These are phyloP conservation scores for Terana coerulea DNA, from an alignment of 768 basidiomycete species.

Conservation along the genomic window DNA sequence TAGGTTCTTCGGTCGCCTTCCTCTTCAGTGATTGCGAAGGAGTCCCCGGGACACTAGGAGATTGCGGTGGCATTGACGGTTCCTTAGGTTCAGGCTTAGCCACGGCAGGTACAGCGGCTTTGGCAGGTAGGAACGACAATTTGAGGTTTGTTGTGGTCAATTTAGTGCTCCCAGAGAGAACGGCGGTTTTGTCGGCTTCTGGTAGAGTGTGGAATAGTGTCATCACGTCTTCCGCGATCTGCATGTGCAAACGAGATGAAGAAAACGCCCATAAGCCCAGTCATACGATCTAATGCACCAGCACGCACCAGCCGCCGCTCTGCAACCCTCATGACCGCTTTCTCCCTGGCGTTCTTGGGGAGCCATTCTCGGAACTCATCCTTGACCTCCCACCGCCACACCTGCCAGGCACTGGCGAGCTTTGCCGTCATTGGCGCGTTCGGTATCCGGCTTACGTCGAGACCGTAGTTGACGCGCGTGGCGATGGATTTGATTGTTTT, in stretches of 20 bases:
- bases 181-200: constrained; percentile 39
- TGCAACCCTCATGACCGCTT: constrained; percentile 51
- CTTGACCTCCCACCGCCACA: constrained; percentile 89
- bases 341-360: constrained; percentile 62
- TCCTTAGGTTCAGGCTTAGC: not conserved
- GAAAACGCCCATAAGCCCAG: no score
- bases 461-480: constrained; percentile 75
- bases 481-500: constrained; percentile 59
- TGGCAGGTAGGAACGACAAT: not conserved
- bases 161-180: not conserved
- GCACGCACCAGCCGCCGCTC: constrained; percentile 63
- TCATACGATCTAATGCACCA: not conserved
- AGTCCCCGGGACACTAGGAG: not conserved
- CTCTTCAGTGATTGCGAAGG: not conserved
- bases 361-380: constrained; percentile 55
- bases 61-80: not conserved
- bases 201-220: constrained; percentile 54
- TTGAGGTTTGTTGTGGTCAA: not conserved
- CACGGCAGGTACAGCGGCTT: not conserved
- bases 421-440: constrained; percentile 38
- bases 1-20: not conserved
- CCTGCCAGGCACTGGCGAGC: constrained; percentile 56
- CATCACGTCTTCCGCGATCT: constrained; percentile 61
- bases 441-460: constrained; percentile 41
- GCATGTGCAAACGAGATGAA: not conserved